Percentiles rank a stretch among this genome's conserved stretches.
Evolutionary conservation across 1,284 basidiomycete species (phyloP).

Genomic region (Neotropicomus parvogracilis): DNA sequence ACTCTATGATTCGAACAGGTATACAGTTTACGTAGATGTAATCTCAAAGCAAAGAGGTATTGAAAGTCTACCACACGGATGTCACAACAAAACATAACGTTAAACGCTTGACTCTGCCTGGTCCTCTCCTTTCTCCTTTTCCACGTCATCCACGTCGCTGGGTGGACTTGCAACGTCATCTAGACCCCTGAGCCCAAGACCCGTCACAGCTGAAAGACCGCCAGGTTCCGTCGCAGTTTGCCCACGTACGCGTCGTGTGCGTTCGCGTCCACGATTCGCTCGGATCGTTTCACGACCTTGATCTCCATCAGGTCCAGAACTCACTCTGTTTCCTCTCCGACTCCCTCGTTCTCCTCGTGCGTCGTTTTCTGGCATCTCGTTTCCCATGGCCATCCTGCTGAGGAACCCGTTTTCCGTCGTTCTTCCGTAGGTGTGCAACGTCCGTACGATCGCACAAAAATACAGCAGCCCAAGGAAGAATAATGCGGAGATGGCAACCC

Average conservation of each 20-base stretch:
- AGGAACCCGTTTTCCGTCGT: not conserved
- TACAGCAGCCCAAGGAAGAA: slow-evolving; percentile 61
- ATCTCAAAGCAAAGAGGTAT: not conserved
- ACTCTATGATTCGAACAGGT: too few relatives aligned
- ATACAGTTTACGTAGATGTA: not conserved
- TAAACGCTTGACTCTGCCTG: slow-evolving; percentile 6
- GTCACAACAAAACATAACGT: not conserved
- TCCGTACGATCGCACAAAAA: slow-evolving; percentile 57
- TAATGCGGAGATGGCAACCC: slow-evolving; percentile 53
- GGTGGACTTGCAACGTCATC: slow-evolving; percentile 18
- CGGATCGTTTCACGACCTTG: not conserved
- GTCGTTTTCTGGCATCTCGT: not conserved
- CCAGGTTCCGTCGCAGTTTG: slow-evolving; percentile 12
- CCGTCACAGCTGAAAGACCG: slow-evolving; percentile 27
- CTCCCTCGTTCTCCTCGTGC: not conserved
- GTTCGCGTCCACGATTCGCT: slow-evolving; percentile 14
- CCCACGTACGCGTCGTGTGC: slow-evolving; percentile 4
- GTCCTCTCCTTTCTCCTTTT: slow-evolving; percentile 5
- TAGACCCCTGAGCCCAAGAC: slow-evolving; percentile 31
- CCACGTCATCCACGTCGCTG: slow-evolving; percentile 8
- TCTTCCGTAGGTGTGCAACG: slow-evolving; percentile 58
- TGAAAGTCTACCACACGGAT: too few relatives aligned
- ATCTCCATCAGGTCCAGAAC: not conserved
- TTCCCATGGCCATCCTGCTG: not conserved
- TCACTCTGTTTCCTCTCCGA: slow-evolving; percentile 3